Evolutionary conservation across 345 rosid genomes (phyloP).

Genomic region (Raphanus raphanistrum): DNA sequence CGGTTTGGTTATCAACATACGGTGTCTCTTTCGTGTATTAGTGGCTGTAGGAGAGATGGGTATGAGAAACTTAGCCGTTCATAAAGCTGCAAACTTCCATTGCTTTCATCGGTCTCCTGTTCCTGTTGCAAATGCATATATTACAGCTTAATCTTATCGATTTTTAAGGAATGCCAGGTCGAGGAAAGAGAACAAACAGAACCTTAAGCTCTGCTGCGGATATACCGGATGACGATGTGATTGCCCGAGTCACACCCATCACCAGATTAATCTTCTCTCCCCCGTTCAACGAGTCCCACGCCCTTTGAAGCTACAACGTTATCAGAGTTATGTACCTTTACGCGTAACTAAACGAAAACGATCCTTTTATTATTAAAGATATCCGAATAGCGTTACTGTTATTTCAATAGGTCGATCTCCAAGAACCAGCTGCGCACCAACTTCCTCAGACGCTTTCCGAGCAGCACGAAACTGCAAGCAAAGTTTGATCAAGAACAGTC

Average conservation of each 20-base stretch:
- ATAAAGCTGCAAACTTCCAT: constrained; percentile 56
- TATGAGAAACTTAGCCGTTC: constrained; percentile 66
- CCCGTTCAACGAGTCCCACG: constrained; percentile 71
- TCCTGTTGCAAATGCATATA: constrained; percentile 40
- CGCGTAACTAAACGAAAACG: background rate
- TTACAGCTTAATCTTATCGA: background rate
- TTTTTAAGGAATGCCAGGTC: background rate
- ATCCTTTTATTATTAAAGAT: background rate
- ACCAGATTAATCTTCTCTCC: constrained; percentile 54
- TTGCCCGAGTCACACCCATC: constrained; percentile 53
- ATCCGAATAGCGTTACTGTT: constrained; percentile 46
- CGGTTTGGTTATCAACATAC: constrained; percentile 38
- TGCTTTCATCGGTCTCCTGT: constrained; percentile 37
- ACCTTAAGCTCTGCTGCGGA: constrained; percentile 50
- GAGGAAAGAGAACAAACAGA: background rate
- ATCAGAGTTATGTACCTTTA: background rate
- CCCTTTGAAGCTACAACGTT: constrained; percentile 67
- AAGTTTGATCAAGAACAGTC: background rate
- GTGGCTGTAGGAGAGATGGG: constrained; percentile 74
- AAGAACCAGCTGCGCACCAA: constrained; percentile 87
- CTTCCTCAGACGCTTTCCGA: constrained; percentile 68
- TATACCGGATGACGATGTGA: constrained; percentile 51
- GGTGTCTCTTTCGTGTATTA: constrained; percentile 82
- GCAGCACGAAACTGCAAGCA: constrained; percentile 77
- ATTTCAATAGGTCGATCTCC: constrained; percentile 92